These are phyloP conservation scores for Cryptococcus floricola DNA, from an alignment of 1,284 basidiomycete species.

Conservation along the genomic window DNA sequence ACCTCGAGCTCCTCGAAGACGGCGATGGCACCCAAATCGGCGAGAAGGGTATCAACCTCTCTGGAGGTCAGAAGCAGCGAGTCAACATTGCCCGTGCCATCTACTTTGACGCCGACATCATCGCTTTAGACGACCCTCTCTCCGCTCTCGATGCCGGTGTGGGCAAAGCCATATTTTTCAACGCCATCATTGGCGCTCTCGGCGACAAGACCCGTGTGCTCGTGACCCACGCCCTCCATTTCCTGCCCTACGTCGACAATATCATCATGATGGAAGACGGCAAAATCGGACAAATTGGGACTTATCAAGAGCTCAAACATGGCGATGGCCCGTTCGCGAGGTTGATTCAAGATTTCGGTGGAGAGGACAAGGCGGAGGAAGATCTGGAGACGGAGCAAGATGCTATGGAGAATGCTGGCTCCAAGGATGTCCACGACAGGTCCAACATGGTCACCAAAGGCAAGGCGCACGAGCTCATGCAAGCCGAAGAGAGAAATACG, in stretches of 20 bases:
- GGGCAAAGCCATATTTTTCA: conserved; percentile 75
- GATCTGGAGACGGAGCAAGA: conserved; percentile 45
- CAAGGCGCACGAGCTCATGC: conserved; percentile 49
- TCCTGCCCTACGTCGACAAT: conserved; percentile 49
- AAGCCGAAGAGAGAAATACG: conserved; percentile 48
- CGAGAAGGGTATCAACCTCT: conserved; percentile 61
- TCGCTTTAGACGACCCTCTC: conserved; percentile 79
- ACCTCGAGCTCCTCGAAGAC: conserved; percentile 73
- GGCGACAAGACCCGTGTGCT: conserved; percentile 72
- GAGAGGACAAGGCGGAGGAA: conserved; percentile 52
- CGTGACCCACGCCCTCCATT: conserved; percentile 54
- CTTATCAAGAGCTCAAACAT: conserved; percentile 64
- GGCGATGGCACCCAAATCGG: conserved; percentile 87
- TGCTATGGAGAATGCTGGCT: conserved; percentile 45
- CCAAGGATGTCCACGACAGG: conserved; percentile 25
- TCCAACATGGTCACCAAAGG: conserved; percentile 41
- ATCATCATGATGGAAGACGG: conserved; percentile 60
- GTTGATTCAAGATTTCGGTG: conserved; percentile 65
- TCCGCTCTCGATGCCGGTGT: conserved; percentile 81
- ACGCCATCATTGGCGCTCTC: conserved; percentile 66
- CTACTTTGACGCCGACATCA: conserved; percentile 78
- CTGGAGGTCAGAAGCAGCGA: conserved; percentile 51
- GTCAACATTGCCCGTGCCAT: conserved; percentile 69
- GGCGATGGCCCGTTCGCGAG: conserved; percentile 64
- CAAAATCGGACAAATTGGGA: conserved; percentile 68